Evolutionary conservation across 1,139 yeast genomes (phyloP).

Genomic region (Sporopachydermia cereana): DNA sequence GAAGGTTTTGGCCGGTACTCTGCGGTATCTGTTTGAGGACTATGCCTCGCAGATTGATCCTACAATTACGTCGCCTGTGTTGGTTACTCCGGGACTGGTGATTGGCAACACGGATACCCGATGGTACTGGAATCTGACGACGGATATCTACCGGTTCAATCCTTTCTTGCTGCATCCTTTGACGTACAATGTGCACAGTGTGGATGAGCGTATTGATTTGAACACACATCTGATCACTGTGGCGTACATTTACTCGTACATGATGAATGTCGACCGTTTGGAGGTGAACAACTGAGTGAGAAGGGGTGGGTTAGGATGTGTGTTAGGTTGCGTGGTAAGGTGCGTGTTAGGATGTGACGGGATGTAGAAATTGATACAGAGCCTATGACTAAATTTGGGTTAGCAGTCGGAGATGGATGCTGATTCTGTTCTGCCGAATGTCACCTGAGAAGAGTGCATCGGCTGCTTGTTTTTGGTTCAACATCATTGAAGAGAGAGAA

Average conservation of each 20-base stretch:
- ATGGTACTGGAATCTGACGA: constrained; percentile 65
- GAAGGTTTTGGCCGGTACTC: constrained; percentile 43
- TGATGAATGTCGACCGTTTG: neutral
- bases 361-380: too few relatives aligned
- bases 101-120: constrained; percentile 81
- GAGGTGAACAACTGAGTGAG: neutral
- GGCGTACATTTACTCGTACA: neutral
- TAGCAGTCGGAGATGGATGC: too few relatives aligned
- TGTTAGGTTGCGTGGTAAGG: too few relatives aligned
- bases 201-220: neutral
- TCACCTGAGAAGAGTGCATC: too few relatives aligned
- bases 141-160: constrained; percentile 56
- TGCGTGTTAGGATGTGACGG: too few relatives aligned
- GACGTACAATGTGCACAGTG: constrained; percentile 4
- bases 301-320: too few relatives aligned
- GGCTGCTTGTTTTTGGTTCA: too few relatives aligned
- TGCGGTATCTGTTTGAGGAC: constrained; percentile 44
- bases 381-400: too few relatives aligned
- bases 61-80: constrained; percentile 28
- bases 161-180: constrained; percentile 22
- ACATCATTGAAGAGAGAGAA: too few relatives aligned
- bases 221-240: constrained; percentile 4
- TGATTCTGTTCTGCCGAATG: too few relatives aligned
- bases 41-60: constrained; percentile 30
- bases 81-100: constrained; percentile 56